Conservation (phyloP, 169 alveolate species). For the Plasmodium blacklocki region DNA sequence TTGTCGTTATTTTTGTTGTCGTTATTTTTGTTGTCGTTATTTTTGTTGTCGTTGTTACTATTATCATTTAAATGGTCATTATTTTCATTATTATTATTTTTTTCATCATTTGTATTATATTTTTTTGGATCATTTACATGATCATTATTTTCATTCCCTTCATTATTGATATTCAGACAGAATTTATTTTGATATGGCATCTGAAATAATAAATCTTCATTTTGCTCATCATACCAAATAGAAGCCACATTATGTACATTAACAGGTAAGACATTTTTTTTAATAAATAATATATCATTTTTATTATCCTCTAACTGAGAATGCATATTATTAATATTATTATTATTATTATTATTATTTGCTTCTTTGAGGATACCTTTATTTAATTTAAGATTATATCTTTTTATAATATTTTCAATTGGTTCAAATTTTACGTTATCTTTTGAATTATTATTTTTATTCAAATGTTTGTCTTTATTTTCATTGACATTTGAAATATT, state of each 20-base stretch:
- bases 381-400: slow-evolving; percentile 55
- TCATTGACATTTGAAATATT: not conserved
- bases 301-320: slow-evolving; percentile 7
- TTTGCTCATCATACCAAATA: slow-evolving; percentile 75
- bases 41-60: too few species aligned
- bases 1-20: too few species aligned
- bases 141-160: not conserved
- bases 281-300: slow-evolving; percentile 18
- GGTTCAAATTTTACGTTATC: slow-evolving; percentile 55
- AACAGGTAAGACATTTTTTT: slow-evolving; percentile 39
- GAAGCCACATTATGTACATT: slow-evolving; percentile 54
- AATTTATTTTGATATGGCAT: slow-evolving; percentile 71
- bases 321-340: too few species aligned
- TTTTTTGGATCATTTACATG: too few species aligned
- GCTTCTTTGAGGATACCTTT: not conserved
- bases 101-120: too few species aligned
- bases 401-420: slow-evolving; percentile 68
- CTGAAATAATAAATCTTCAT: slow-evolving; percentile 65
- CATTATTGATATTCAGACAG: slow-evolving; percentile 15
- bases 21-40: too few species aligned
- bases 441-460: slow-evolving; percentile 12
- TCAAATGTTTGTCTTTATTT: slow-evolving; percentile 7
- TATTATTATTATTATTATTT: not conserved
- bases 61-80: too few species aligned
- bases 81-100: too few species aligned